Conservation (phyloP, 352 stramenopile species). For the Salisapilia sapeloensis region DNA sequence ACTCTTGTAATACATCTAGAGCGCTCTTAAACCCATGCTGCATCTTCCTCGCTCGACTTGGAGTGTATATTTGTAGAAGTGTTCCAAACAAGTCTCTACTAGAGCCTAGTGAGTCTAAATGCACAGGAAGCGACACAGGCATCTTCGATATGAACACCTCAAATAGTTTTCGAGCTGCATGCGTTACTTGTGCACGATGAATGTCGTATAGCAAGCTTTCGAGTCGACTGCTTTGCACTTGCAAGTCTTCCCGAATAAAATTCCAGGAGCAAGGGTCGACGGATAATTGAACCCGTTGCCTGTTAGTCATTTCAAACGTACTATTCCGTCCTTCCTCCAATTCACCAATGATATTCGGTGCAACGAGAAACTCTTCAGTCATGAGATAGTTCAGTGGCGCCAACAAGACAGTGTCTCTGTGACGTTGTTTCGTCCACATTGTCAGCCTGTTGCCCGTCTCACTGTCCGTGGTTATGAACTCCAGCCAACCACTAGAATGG, state of each 20-base stretch:
- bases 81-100: too few relatives aligned
- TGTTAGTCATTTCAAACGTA: constrained; percentile 35
- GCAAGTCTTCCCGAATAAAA: constrained; percentile 49
- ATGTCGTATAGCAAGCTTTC: constrained; percentile 47
- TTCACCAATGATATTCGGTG: constrained; percentile 36
- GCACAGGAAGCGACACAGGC: too few relatives aligned
- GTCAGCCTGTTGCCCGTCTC: too few relatives aligned
- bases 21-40: too few relatives aligned
- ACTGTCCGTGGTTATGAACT: too few relatives aligned
- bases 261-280: constrained; percentile 42
- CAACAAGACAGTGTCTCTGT: constrained; percentile 16
- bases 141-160: constrained; percentile 16
- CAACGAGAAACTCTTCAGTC: constrained; percentile 34
- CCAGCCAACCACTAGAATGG: constrained; percentile 13
- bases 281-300: constrained; percentile 30
- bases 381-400: constrained; percentile 3
- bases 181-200: constrained; percentile 36
- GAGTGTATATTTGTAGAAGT: too few relatives aligned
- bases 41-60: too few relatives aligned
- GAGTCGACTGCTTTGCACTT: constrained; percentile 32
- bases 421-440: constrained; percentile 29
- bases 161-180: constrained; percentile 26
- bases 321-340: constrained; percentile 13
- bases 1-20: too few relatives aligned
- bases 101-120: too few relatives aligned